Base-by-base conservation (phyloP, 2,329 filamentous ascomycete genomes). In the Geoglossum cookeanum region DNA sequence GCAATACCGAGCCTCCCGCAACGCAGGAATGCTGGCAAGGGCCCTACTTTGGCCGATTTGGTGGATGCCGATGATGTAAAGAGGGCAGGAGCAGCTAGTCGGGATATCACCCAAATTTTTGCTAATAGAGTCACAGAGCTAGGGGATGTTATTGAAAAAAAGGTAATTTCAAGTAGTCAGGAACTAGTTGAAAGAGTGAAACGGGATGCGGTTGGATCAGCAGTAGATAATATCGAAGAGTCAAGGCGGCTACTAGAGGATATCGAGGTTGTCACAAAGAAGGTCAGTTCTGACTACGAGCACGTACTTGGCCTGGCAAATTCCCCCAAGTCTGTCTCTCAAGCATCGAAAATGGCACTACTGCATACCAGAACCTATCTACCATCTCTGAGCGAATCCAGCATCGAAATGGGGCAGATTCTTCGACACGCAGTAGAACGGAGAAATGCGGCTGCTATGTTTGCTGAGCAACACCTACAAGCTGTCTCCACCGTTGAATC, bases 241-340 rank as follows among this genome's bases (percentile, higher is more conserved):
- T 77, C 84, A 4, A 69, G 73, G 27, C 81, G 84, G 60, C 73
- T 95, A 5, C 74, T 92, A 55, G 79, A 88, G 60, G 92, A 97
- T 67, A 88, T 97, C 48, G 84, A 91, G 66, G 84, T 87, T 0
- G 76, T 97, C 57, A 83, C 83, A 55, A 88, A 82, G 64, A 96
- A 96, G 70, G 85, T 98, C 55, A 81, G 83, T 53, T 86, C 84
- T 4, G 92, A 97, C 68, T 87, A 88, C 65, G 84, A 89, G 62
- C 83, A 87, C 62, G 80, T 88, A 9, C 73, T 88, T 49, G 76
- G 78, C 4, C 83, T 89, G 61, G 74, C 80, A 1, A 79, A 80
- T 61, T 82, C 82, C 45, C 73, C 82, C n/a, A 83, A 82, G 62
- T 77, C 78, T 3, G 71, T 81, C 44, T 73, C 78, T 5, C 77